Conservation (phyloP, 2,329 filamentous ascomycete genomes). For the Cadophora sp. region DNA sequence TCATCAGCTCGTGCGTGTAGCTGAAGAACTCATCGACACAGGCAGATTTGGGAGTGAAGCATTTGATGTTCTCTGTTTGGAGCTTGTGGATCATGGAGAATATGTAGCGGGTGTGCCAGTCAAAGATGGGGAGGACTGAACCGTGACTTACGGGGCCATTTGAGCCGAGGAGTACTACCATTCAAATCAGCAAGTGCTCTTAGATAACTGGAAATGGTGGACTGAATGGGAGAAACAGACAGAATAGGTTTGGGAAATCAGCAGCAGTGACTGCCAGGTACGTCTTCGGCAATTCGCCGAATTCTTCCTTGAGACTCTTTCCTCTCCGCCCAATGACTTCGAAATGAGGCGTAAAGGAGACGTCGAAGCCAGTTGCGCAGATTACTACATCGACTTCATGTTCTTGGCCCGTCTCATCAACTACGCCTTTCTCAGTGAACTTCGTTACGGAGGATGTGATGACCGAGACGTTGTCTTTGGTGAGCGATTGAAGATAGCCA, state of each 20-base stretch:
- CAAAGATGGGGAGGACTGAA: constrained; percentile 42
- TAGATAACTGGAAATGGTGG: not conserved
- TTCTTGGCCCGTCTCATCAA: constrained; percentile 40
- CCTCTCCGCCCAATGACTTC: constrained; percentile 35
- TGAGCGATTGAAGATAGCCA: constrained; percentile 51
- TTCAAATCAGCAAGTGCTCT: constrained; percentile 31
- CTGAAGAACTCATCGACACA: constrained; percentile 42
- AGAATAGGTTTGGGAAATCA: constrained; percentile 39
- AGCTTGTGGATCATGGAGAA: constrained; percentile 46
- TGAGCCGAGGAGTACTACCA: constrained; percentile 40
- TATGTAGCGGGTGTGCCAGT: constrained; percentile 48
- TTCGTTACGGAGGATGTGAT: constrained; percentile 34
- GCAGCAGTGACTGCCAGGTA: constrained; percentile 38
- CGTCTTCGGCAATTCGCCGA: constrained; percentile 33
- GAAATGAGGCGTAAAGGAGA: constrained; percentile 41
- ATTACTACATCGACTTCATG: constrained; percentile 48
- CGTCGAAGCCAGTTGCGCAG: constrained; percentile 47
- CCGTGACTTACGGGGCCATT: constrained; percentile 42
- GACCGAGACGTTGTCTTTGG: constrained; percentile 47
- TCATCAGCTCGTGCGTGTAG: constrained; percentile 46
- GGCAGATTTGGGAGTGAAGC: constrained; percentile 53
- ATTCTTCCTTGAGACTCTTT: constrained; percentile 33
- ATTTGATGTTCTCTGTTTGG: constrained; percentile 46
- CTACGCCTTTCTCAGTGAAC: constrained; percentile 47
- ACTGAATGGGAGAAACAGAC: constrained; percentile 44